Evolutionary conservation across 768 basidiomycete species (phyloP), one percentile per base, ranked within the genome.

Genomic region (Suillus alpinus): DNA sequence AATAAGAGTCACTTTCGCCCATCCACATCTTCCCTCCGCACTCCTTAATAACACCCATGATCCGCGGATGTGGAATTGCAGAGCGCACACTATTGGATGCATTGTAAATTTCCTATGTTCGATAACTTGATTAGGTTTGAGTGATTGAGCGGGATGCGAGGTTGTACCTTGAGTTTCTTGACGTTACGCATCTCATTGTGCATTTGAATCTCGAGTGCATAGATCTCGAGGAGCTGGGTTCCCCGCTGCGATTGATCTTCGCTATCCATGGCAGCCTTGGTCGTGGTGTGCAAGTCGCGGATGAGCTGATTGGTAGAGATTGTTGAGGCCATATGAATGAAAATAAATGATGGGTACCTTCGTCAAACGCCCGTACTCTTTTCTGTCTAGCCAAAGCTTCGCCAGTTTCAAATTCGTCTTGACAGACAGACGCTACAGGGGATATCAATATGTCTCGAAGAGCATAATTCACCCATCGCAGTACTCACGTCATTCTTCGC

Each of bases 1-100:
- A 20, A 6, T 34, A 51, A 18, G 26, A 67, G 87, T 69, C 74
- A 90, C 96, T 91, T 81, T 98, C 97, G 61, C 93, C 94, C 97
- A 99, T 98, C 95, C 97, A 98, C 97, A 99, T 99, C 77, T 99
- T 99, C 2, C 97, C 97, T 16, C 97, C 97, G 66, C 96, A 98
- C 75, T 99, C 97, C 71, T 95, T 93, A 77, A 99, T 98, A 56
- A 98, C 94, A 46, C 96, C 97, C 91, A 98, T 95, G 69, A 98
- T 98, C 34, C 94, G 85, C 10, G 97, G 97, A 77, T 98, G 97
- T 16, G 97, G 95, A 63, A 99, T 98, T 10, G 97, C 97, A 8
- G 94, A 95, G 26, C 93, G 90, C 56, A 99, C 92, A 47, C 87
- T 85, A 64, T 92, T 92, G 13, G 93, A 89, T 10, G 96, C 95